Base-by-base conservation (phyloP, 31 red algal genomes). In the Asparagopsis taxiformis region DNA sequence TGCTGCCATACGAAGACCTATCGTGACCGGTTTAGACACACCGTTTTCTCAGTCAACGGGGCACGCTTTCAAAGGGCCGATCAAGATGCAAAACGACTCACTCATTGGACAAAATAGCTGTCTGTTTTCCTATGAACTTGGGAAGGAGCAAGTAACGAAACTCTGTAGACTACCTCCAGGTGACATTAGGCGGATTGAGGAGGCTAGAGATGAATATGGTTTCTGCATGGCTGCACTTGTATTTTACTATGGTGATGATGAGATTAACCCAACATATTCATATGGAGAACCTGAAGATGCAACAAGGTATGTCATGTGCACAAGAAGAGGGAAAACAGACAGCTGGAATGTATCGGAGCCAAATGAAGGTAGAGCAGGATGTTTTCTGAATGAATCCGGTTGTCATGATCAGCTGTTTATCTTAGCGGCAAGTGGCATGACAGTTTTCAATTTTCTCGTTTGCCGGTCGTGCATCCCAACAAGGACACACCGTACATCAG, bases 341-440 rank as follows among this genome's bases (percentile, higher is more conserved):
- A 24, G 32, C 2, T 85, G 80, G 80, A 85, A 74, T 59, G 80
- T 75, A 3, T 66, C 70, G 28, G 80, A 85, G 25, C 41, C 68
- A 17, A 13, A 11, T 11, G 80, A 72, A 26, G 80, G 80, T 0
- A 25, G 46, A 4, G 30, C 69, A 25, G 80, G 80, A 4, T 85
- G 80, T 51, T 85, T 85, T 39, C 54, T 85, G 34, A 69, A 57
- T 34, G 57, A 38, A 24, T 19, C 30, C 2, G 80, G 70, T 22
- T 24, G 57, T n/a, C 65, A 82, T 10, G 78, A 72, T 41, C 51
- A 58, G 37, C 62, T 71, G 29, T 36, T 71, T 22, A 62, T 82
- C 22, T 31, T 82, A 29, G 53, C 53, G 1, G 62, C 29, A 44
- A 51, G 55, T 17, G 78, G 78, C 13, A 71, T 35, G 51, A 44